Base-by-base conservation (phyloP, 176 grass and related monocot genomes). In the Melocanna baccifera region DNA sequence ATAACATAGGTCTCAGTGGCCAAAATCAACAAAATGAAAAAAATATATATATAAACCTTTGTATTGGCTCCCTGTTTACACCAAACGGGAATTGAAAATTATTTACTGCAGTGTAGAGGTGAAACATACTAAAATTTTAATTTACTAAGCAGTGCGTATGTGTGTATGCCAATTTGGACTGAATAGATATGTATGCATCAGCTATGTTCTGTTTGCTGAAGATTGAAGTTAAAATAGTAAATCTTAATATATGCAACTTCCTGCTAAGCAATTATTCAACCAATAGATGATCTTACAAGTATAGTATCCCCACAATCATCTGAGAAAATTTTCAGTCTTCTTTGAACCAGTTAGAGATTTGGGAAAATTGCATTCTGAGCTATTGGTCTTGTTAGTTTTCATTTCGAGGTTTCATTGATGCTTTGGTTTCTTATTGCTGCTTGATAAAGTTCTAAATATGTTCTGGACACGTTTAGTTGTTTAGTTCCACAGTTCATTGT, bases 201-300 rank as follows among this genome's bases (percentile, higher is more conserved):
- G 39, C 39, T 63, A 15, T 78, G 42, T 42, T 22, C 76, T 78
- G 34, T 65, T 76, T 76, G 36, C 19, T 76, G 6, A 59, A 42
- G 63, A 42, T 85, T 58, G 65, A 59, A 30, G 63, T 77, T 56
- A 37, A 70, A 77, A 62, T n/a, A 23, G 22, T 62, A 56, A 36
- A 59, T 77, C 73, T 69, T 78, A 86, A 78, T 86, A 19, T 50
- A 22, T 45, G 0, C 41, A 32, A 74, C 52, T 85, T 78, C 52
- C 30, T 78, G 20, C 40, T 86, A 62, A 71, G 46, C n/a, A 47
- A 41, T 62, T 67, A 48, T 78, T 22, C 43, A 34, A 29, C 7
- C 46, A 20, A 29, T 78, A 23, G 62, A 67, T 11, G 61, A 72
- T 79, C 55, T 34, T 79, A 51, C 7, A 51, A 19, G 47, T 73